Base-by-base conservation (phyloP, 179 eudicot species). In the Beta macrorhiza region DNA sequence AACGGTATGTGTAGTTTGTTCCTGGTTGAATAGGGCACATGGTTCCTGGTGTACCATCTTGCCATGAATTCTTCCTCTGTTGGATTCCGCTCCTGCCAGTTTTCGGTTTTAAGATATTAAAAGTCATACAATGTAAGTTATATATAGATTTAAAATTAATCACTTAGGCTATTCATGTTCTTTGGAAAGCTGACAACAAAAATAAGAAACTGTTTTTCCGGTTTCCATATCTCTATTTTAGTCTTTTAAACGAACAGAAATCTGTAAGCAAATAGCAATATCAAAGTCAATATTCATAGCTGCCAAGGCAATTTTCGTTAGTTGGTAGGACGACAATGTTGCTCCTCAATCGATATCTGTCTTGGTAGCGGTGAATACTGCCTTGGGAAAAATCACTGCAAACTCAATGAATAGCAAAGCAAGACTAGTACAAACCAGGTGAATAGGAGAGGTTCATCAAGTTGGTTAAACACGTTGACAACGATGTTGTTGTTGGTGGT, bases 41-140 rank as follows among this genome's bases (percentile, higher is more conserved):
- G 5, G 94, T 90, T 12, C 94, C 97, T 0, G 83, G 82, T 37
- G 82, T 79, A 5, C 97, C 97, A 15, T 92, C 97, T 84, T 85
- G 87, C 97, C 97, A 92, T 5, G 92, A 89, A 64, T 89, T 88
- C 84, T 88, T 92, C 83, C 92, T 83, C 68, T 89, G 91, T 61
- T 92, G 91, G 68, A 92, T 74, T 1, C 97, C 97, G 16, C 79
- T 76, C 89, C 89, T 87, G 19, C 20, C 29, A 63, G 37, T 57
- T 17, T 68, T 15, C 4, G 51, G 51, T 47, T 47, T 47, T 47
- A 16, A 67, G 5, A 44, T 32, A 64, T 7, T 20, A 19, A 61
- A 62, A 22, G 20, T n/a, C 32, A 61, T 61, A 8, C 22, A 20
- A 63, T 8, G 22, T 8, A 63, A 20, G 12, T 63, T 12, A 20